phyloP scores from a whole-genome alignment of 2,329 filamentous ascomycete species.

The Colletotrichum camelliae region DNA sequence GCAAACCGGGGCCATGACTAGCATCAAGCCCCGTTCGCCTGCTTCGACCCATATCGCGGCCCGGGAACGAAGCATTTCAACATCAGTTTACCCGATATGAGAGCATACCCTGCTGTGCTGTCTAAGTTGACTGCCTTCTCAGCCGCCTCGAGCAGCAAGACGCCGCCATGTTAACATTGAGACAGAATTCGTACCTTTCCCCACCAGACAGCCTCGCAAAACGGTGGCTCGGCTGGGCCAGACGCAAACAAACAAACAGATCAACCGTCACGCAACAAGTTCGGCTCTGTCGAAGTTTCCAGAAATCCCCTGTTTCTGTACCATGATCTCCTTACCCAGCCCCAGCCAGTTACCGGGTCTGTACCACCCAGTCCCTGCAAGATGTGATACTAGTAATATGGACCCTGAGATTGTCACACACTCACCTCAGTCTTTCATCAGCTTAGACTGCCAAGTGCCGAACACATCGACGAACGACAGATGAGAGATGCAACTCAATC shows the following conservation, averaged over 20 bases:
- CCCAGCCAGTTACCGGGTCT: not conserved
- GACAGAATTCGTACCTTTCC: not conserved
- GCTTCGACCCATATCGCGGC: not conserved
- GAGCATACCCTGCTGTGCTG: not conserved
- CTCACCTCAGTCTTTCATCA: not conserved
- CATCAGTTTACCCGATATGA: not conserved
- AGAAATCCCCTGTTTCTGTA: not conserved
- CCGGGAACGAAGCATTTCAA: not conserved
- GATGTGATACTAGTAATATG: not conserved
- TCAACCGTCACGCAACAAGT: not conserved
- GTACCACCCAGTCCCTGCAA: not conserved
- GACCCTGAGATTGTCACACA: conserved; percentile 6
- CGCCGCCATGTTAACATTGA: not conserved
- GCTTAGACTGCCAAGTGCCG: not conserved
- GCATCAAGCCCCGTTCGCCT: not conserved
- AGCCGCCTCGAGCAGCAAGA: not conserved
- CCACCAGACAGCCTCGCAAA: not conserved
- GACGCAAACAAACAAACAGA: not conserved
- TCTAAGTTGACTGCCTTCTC: not conserved
- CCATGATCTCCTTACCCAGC: not conserved
- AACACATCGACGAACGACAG: not conserved
- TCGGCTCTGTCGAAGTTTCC: not conserved
- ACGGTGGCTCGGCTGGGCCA: not conserved
- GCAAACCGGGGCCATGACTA: not conserved
- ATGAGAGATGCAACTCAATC: not conserved